Evolutionary conservation across 768 basidiomycete species (phyloP).

Genomic region (Boletales sp.): DNA sequence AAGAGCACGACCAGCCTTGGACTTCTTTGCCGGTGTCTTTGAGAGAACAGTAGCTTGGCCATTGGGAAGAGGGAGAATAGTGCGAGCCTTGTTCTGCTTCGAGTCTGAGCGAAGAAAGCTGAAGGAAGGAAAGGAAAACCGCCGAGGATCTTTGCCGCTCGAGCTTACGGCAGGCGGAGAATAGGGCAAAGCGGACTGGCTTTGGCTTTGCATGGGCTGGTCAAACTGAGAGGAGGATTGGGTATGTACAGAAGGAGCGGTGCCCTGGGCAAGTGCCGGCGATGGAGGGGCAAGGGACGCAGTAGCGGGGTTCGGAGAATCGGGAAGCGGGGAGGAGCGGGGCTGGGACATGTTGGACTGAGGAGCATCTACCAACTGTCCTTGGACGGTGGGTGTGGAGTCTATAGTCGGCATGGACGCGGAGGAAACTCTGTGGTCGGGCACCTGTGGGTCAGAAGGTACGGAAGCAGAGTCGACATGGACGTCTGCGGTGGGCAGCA

Average conservation of each 20-base stretch:
- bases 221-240: constrained; percentile 17
- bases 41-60: constrained; percentile 29
- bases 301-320: constrained; percentile 12
- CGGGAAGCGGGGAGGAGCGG: constrained; percentile 9
- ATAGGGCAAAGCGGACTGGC: constrained; percentile 27
- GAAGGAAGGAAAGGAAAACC: constrained; percentile 49
- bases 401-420: constrained; percentile 21
- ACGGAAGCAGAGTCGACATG: background rate
- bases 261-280: background rate
- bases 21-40: constrained; percentile 40
- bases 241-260: constrained; percentile 7
- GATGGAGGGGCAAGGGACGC: constrained; percentile 21
- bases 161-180: constrained; percentile 7
- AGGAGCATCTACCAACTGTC: background rate
- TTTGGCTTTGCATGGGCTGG: constrained; percentile 20
- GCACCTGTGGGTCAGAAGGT: background rate
- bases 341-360: background rate
- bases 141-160: constrained; percentile 30
- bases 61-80: constrained; percentile 7
- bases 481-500: constrained; percentile 2
- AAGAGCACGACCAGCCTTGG: constrained; percentile 34
- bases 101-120: constrained; percentile 37
- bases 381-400: constrained; percentile 24
- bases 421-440: constrained; percentile 12
- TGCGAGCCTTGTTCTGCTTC: constrained; percentile 24